These are phyloP conservation scores for Millerago galiae DNA, from an alignment of 805 yeast genomes.

Conservation along the genomic window DNA sequence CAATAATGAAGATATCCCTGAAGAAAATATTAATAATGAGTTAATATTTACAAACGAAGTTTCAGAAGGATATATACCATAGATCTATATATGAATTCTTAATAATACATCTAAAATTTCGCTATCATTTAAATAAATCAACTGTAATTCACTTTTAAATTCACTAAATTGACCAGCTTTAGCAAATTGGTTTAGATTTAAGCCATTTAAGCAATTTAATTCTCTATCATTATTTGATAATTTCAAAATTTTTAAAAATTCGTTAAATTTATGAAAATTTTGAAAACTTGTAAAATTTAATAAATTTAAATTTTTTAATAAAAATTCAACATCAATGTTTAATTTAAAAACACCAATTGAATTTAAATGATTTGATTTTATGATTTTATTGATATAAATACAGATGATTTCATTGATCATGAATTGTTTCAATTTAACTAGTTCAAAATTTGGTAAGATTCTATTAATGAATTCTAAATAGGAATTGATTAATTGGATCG, in stretches of 20 bases:
- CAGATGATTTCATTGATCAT: constrained; percentile 24
- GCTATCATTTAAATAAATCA: constrained; percentile 23
- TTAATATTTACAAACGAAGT: constrained; percentile 1
- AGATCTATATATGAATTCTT: constrained; percentile 21
- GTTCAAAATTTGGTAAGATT: constrained; percentile 12
- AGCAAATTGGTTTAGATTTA: constrained; percentile 24
- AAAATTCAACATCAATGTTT: constrained; percentile 22
- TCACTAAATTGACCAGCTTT: constrained; percentile 22
- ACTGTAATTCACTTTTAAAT: constrained; percentile 16
- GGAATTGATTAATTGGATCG: constrained; percentile 22
- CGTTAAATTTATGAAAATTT: constrained; percentile 2
- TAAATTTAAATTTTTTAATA: constrained; percentile 1
- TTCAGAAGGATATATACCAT: constrained; percentile 9
- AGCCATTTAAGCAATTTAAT: constrained; percentile 10
- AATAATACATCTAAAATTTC: constrained; percentile 32
- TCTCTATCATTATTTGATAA: constrained; percentile 19
- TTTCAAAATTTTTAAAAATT: constrained; percentile 21
- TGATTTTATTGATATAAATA: constrained; percentile 29
- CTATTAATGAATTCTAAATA: constrained; percentile 15
- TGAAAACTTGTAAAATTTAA: not conserved
- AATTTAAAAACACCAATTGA: constrained; percentile 28
- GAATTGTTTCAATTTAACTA: constrained; percentile 20
- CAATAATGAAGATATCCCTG: not conserved
- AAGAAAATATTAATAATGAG: constrained; percentile 2
- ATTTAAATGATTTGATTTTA: constrained; percentile 32